Evolutionary conservation across 1,284 basidiomycete species (phyloP).

Genomic region (Apiotrichum porosum): DNA sequence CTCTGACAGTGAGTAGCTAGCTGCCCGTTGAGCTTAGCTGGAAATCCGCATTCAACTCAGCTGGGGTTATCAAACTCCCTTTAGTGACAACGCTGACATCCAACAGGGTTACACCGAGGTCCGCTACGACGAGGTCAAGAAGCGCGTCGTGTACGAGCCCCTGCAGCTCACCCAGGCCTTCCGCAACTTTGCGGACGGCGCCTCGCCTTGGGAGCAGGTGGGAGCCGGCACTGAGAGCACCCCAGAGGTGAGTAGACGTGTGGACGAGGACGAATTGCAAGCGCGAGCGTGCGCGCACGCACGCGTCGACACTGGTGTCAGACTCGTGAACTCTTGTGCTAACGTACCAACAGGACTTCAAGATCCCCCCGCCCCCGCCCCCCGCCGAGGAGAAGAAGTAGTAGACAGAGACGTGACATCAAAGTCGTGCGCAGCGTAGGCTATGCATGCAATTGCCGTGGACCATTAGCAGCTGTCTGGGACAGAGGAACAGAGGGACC

Average conservation of each 20-base stretch:
- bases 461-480: too few relatives aligned
- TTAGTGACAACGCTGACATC: too few relatives aligned
- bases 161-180: constrained; percentile 97
- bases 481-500: too few relatives aligned
- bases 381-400: constrained; percentile 47
- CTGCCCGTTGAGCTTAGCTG: too few relatives aligned
- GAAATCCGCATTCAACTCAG: too few relatives aligned
- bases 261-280: too few relatives aligned
- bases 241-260: constrained; percentile 27
- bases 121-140: constrained; percentile 96
- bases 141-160: constrained; percentile 97
- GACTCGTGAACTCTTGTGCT: not conserved
- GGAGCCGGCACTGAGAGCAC: constrained; percentile 62
- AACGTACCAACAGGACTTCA: constrained; percentile 37
- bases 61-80: too few relatives aligned
- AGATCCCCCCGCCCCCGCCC: constrained; percentile 47
- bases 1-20: constrained; percentile 74
- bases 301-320: not conserved
- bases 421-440: not conserved
- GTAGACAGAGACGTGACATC: too few relatives aligned
- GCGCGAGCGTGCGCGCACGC: too few relatives aligned
- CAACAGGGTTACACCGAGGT: constrained; percentile 92
- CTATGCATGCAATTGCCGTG: not conserved
- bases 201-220: constrained; percentile 94
- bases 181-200: constrained; percentile 87